Conservation (phyloP, 371 early-diverging fungal species). For the Mucor piriformis region DNA sequence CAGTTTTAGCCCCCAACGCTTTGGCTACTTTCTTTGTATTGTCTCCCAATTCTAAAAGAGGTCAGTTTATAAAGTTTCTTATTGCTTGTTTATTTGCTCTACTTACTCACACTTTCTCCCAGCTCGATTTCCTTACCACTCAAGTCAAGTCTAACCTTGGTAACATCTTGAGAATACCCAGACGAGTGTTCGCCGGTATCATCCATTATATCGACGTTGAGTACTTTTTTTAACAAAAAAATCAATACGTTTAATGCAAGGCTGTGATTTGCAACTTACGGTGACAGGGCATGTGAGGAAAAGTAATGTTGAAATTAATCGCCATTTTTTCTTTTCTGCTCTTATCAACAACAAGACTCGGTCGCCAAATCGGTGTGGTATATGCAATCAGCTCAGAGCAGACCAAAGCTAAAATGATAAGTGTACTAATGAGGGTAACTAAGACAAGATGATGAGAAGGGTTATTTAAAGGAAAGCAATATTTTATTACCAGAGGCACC, state of each 20-base stretch:
- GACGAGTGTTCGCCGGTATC: constrained; percentile 67
- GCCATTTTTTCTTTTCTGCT: constrained; percentile 86
- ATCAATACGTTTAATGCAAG: background rate
- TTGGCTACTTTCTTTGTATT: constrained; percentile 39
- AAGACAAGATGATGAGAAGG: background rate
- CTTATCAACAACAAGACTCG: constrained; percentile 85
- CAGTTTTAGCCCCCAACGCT: constrained; percentile 51
- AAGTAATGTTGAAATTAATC: constrained; percentile 89
- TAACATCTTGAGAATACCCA: constrained; percentile 78
- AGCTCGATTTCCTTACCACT: constrained; percentile 66
- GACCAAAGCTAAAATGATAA: constrained; percentile 75
- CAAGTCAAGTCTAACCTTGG: constrained; percentile 77
- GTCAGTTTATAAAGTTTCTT: too few species aligned
- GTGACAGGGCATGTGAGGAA: constrained; percentile 91
- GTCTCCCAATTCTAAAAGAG: constrained; percentile 54
- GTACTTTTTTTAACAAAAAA: constrained; percentile 45
- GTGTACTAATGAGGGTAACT: constrained; percentile 82
- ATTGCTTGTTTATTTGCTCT: background rate
- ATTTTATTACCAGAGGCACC: constrained; percentile 75
- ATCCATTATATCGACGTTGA: constrained; percentile 95
- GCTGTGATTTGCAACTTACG: constrained; percentile 49
- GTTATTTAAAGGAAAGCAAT: background rate
- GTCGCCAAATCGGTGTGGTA: constrained; percentile 63
- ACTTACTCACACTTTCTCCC: constrained; percentile 57
- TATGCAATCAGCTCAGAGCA: constrained; percentile 85